Evolutionary conservation across 75 land plant genomes (phyloP).

Genomic region (Pinus taeda): DNA sequence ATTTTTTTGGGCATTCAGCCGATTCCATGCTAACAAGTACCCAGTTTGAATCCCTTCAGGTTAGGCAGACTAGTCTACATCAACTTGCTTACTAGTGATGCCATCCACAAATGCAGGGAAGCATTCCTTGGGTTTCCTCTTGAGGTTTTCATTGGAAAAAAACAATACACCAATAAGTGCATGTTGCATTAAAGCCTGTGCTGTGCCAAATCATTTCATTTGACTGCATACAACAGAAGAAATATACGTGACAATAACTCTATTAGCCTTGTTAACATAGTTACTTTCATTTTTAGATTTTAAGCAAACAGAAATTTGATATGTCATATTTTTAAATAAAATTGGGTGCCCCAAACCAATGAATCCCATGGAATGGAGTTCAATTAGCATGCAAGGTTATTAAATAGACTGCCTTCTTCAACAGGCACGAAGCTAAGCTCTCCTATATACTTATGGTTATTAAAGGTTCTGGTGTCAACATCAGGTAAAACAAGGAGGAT

Average conservation of each 20-base stretch:
- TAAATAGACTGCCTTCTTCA: not conserved
- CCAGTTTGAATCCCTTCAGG: no score
- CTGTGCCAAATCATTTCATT: constrained; percentile 2
- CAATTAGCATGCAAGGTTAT: not conserved
- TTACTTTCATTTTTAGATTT: not conserved
- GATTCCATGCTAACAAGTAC: no score
- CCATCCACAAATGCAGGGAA: no score
- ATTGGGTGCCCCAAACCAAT: not conserved
- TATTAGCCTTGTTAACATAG: no score
- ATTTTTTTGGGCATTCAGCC: no score
- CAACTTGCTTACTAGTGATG: no score
- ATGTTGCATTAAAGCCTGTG: not conserved
- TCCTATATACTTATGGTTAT: not conserved
- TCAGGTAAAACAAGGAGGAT: not conserved
- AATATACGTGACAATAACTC: not conserved
- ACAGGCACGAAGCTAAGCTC: not conserved
- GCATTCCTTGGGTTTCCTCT: no score
- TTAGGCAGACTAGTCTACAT: no score
- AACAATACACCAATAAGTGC: not conserved
- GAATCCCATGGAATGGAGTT: not conserved
- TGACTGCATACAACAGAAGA: not conserved
- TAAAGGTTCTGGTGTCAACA: not conserved
- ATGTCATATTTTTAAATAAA: not conserved
- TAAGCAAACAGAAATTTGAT: not conserved
- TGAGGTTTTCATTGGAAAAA: no score